Evolutionary conservation across 2,329 filamentous ascomycete genomes (phyloP), one percentile per base, ranked within the genome.

Genomic region (Periconia digitata): DNA sequence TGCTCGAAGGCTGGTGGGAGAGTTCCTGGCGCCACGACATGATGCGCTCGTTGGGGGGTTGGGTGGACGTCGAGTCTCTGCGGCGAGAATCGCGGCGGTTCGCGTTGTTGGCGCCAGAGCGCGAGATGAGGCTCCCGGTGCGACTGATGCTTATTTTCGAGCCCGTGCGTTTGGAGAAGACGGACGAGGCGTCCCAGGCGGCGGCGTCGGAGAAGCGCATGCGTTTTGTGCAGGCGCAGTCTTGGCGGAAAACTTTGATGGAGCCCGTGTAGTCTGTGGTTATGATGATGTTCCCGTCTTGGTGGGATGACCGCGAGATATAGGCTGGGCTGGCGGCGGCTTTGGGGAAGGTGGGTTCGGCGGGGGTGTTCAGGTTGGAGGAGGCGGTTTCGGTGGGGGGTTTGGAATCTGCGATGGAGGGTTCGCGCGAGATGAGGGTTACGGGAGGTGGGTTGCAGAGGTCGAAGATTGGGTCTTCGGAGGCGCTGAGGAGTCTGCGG

Each of bases 181-280:
- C 84, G 15, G 88, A 92, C 1, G 82, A 81, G 0, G 86, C 84
- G 58, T 96, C 90, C 86, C 87, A 92, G 46, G 91, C 89, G 48
- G 68, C 62, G 38, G 46, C 85, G n/a, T n/a, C n/a, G 81, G 46
- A 83, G 16, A 44, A 18, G 81, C 63, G 59, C 16, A 64, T 41
- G 17, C 92, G 85, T 71, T 95, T 96, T 41, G 79, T 72, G 59
- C 82, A 90, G 0, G 92, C 94, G 66, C 92, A 96, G 67, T 99
- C 94, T 70, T 97, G 92, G 17, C 94, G 84, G 66, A 96, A 96
- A 0, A 97, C 87, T 67, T 96, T 96, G 73, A 99, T 94, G 21
- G 85, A 83, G 29, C 94, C 94, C 0, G 84, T 85, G 60, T 90
- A 90, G 67, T 96, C 92, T 1, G 92, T 89, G 0, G 92, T 95